Conservation (phyloP, 164 flowering plant genomes). For the Amborella trichopoda region DNA sequence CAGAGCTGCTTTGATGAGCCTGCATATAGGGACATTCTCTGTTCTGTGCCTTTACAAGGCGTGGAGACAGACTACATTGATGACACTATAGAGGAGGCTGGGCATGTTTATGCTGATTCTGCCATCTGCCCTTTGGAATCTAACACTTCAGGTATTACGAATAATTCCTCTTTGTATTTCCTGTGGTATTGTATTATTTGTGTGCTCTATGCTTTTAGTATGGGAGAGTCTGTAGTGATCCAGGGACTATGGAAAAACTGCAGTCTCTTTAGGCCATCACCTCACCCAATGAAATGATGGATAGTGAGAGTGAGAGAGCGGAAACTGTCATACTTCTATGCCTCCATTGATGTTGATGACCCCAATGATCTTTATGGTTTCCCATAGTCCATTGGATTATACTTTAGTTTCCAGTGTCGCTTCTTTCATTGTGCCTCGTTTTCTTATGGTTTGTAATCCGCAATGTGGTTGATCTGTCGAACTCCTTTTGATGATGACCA, state of each 20-base stretch:
- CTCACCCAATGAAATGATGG: too few species aligned
- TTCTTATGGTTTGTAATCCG: too few species aligned
- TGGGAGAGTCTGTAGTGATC: constrained; percentile 4
- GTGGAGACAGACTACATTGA: constrained; percentile 22
- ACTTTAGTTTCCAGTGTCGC: too few species aligned
- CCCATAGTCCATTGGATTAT: too few species aligned
- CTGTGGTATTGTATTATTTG: not conserved
- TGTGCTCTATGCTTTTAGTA: not conserved
- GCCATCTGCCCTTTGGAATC: constrained; percentile 21
- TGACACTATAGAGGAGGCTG: constrained; percentile 26
- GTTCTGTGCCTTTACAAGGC: constrained; percentile 26
- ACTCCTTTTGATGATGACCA: too few species aligned
- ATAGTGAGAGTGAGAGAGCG: too few species aligned
- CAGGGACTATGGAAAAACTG: not conserved
- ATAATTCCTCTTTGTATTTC: not conserved
- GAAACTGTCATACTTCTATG: too few species aligned
- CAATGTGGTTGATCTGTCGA: too few species aligned
- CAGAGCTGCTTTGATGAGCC: constrained; percentile 75
- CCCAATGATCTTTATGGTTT: too few species aligned
- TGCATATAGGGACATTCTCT: constrained; percentile 36
- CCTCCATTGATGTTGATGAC: too few species aligned
- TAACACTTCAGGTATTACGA: constrained; percentile 35
- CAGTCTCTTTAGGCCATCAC: not conserved
- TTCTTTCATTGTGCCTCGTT: too few species aligned
- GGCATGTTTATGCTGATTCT: constrained; percentile 16